Evolutionary conservation across 345 rosid genomes (phyloP), one percentile per base, ranked within the genome.

Genomic region (Sapria himalayana): DNA sequence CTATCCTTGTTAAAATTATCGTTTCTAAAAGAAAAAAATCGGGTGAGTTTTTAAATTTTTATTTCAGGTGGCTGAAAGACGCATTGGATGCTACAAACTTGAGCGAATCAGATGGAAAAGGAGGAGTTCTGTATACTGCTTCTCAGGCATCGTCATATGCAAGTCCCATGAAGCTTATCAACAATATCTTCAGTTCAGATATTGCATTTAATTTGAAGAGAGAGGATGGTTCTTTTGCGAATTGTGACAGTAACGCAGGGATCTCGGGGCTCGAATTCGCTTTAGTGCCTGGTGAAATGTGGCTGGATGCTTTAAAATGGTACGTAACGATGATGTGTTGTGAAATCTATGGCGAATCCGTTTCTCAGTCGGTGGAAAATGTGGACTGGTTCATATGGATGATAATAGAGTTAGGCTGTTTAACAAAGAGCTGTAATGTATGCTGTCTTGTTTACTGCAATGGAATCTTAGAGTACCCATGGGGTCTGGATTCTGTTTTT

Each of bases 281-380:
- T 1, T 72, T 89, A 79, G 86, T 89, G 41, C 60, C 81, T 1
- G 93, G 84, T 21, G 85, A 89, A 45, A 89, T 77, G 93, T 89
- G 99, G 99, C 57, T 89, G 55, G 56, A 65, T 66, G 93, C 95
- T 18, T 78, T 89, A 12, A 89, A 77, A 66, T 76, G 93, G 95
- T 84, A 43, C 67, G 70, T 45, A 13, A 11, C 20, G 4, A 12
- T 14, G 4, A 22, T 32, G n/a, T n/a, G n/a, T n/a, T n/a, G n/a
- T n/a, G n/a, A n/a, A n/a, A n/a, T n/a, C n/a, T n/a, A n/a, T n/a
- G n/a, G n/a, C n/a, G n/a, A n/a, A n/a, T n/a, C n/a, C n/a, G n/a
- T n/a, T n/a, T n/a, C n/a, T n/a, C n/a, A n/a, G 20, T 17, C 10
- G 3, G 18, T 25, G 24, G 13, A 16, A 33, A 23, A 16, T 34